Evolutionary conservation across 805 yeast genomes (phyloP), one percentile per base, ranked within the genome.

Genomic region (Wilhelminamyces savonicus): DNA sequence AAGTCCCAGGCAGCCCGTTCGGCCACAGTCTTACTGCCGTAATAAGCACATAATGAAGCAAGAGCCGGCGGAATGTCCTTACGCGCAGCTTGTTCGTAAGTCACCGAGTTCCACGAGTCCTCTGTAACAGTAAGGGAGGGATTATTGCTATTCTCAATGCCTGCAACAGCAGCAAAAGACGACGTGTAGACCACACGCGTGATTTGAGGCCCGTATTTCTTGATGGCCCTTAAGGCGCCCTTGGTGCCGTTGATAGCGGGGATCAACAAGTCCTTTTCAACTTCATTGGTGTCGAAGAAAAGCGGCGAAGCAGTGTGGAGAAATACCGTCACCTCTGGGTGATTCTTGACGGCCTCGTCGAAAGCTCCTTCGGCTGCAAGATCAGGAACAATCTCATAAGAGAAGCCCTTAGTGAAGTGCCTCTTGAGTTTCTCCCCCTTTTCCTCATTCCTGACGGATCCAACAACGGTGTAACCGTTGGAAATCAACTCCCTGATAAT

Each of bases 281-380:
- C 56, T 36, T 66, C 59, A 10, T 59, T 50, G 13, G 61, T 52
- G 8, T 65, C 59, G 46, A 64, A 69, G 16, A 63, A 56, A 46
- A 70, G 69, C 10, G 83, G 82, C 10, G 80, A 69, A 2, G 84
- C 83, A 7, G 78, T 66, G 50, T 77, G 84, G 24, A 76, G 41
- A 28, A 78, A 76, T 20, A 66, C 71, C 9, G 58, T 57, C 32
- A 75, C 66, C 24, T 75, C 78, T 20, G 69, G 68, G 36, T 69
- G 66, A 14, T 55, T 57, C 40, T 64, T 49, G 40, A 76, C 59
- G 1, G 66, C 64, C 6, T 48, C 48, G 32, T 67, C 69, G 36
- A 71, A 71, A 0, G 76, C 73, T 10, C 60, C 59, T n/a, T 45
- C 56, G 10, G 53, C 50, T 7, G 59, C 60, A 28, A 76, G 63